phyloP scores from a whole-genome alignment of 306 rosid genomes.

The Spatholobus suberectus region DNA sequence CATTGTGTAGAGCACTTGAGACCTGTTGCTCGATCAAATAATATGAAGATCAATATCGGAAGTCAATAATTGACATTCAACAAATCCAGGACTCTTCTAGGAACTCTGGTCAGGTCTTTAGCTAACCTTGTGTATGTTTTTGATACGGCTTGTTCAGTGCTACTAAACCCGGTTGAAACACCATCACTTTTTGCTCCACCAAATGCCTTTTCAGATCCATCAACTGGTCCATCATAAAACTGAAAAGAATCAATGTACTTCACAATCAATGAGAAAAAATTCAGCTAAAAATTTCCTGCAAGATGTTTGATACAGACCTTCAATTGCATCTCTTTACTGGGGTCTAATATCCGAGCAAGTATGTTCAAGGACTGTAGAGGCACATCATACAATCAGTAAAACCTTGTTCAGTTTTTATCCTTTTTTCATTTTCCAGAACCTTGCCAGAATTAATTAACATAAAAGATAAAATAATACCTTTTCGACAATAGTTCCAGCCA shows the following conservation, averaged over 20 bases:
- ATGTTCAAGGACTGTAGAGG: conserved; percentile 68
- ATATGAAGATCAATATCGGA: conserved; percentile 13
- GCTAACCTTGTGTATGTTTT: conserved; percentile 58
- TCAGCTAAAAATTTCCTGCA: conserved; percentile 37
- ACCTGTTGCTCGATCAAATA: conserved; percentile 30
- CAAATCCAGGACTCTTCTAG: neutral
- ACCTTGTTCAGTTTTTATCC: neutral
- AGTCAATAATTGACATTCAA: conserved; percentile 21
- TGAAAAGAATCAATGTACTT: conserved; percentile 63
- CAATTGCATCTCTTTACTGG: conserved; percentile 75
- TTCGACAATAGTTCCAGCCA: conserved; percentile 55
- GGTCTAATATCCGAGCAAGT: conserved; percentile 78
- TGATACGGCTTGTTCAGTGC: conserved; percentile 33
- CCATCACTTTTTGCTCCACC: conserved; percentile 39
- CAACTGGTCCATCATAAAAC: conserved; percentile 76
- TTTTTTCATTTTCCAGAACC: conserved; percentile 6
- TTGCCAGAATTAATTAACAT: conserved; percentile 18
- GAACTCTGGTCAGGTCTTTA: conserved; percentile 7
- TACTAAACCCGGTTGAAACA: conserved; percentile 40
- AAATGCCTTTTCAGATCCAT: conserved; percentile 50
- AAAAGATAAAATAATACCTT: conserved; percentile 58
- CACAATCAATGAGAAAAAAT: conserved; percentile 43
- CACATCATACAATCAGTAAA: conserved; percentile 43
- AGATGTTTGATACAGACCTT: conserved; percentile 63
- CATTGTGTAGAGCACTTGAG: neutral